phyloP scores from a whole-genome alignment of 768 basidiomycete genomes.

The Tubosaeta sp. region DNA sequence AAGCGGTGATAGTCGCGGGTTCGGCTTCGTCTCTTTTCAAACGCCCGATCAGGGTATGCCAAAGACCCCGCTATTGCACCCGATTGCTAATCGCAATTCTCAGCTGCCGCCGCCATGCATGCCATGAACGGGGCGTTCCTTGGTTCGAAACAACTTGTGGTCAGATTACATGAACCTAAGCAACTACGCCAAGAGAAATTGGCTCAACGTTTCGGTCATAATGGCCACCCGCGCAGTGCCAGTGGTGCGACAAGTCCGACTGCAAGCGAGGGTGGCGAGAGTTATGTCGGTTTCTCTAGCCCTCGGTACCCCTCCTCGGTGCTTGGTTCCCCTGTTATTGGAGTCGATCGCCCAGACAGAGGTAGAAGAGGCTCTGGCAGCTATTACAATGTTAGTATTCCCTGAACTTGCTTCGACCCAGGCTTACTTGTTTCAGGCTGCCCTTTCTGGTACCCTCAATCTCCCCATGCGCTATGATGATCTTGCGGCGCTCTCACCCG shows the following conservation, averaged over 20 bases:
- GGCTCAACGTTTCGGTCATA: slow-evolving; percentile 75
- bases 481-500: slow-evolving; percentile 74
- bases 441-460: slow-evolving; percentile 73
- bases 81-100: slow-evolving; percentile 4
- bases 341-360: slow-evolving; percentile 56
- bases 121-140: slow-evolving; percentile 75
- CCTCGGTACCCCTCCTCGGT: slow-evolving; percentile 52
- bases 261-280: slow-evolving; percentile 77
- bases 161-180: slow-evolving; percentile 88
- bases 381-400: slow-evolving; percentile 67
- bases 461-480: slow-evolving; percentile 88
- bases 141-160: slow-evolving; percentile 75
- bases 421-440: slow-evolving; percentile 49
- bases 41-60: slow-evolving; percentile 71
- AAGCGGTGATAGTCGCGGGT: slow-evolving; percentile 73
- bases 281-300: slow-evolving; percentile 68
- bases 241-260: slow-evolving; percentile 86
- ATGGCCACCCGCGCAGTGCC: slow-evolving; percentile 73
- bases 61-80: neutral
- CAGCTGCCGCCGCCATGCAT: slow-evolving; percentile 70
- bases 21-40: slow-evolving; percentile 89
- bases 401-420: neutral
- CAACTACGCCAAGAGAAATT: slow-evolving; percentile 87
- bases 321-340: slow-evolving; percentile 55
- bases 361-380: slow-evolving; percentile 79